Base-by-base conservation (phyloP, 441 rosid species). In the Omphalea diandra region DNA sequence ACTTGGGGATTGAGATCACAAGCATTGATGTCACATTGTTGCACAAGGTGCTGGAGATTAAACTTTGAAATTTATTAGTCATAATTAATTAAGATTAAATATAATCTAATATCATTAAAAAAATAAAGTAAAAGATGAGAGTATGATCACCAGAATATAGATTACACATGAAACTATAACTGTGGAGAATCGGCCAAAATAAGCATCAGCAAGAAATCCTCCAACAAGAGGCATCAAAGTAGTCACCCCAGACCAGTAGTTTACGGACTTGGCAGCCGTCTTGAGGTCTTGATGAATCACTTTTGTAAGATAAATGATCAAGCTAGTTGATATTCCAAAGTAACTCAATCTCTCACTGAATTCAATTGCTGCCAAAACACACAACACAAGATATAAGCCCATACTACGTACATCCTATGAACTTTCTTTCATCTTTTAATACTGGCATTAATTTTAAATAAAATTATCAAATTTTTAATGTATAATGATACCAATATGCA, bases 231-330 rank as follows among this genome's bases (percentile, higher is more conserved):
- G 96, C n/a, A n/a, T n/a, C n/a, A n/a, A n/a, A n/a, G n/a, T n/a
- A n/a, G n/a, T n/a, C n/a, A n/a, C n/a, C n/a, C 93, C 96, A 6
- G 86, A 18, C 96, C 96, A 90, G 74, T 82, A 88, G 76, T 90
- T 90, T 24, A 83, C 93, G 61, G 75, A 85, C 72, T 43, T 85
- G 20, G 84, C 85, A 18, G 96, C 90, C 53, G 83, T 85, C 76
- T 83, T 85, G 11, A 90, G 84, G 65, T 90, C 96, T 76, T 87
- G 91, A 71, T 88, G 91, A 26, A 88, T 76, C 69, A 88, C 85
- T 24, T 73, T 86, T 36, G 87, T 87, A 17, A 90, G 77, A 81
- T 90, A 90, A 41, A 87, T 79, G 66, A 88, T 81, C 60, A 90
- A 74, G 81, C 84, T 90, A 1, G 91, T 83, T 7, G 93, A 84